phyloP scores from a whole-genome alignment of 768 basidiomycete species.

The Psilocybe cyanescens region DNA sequence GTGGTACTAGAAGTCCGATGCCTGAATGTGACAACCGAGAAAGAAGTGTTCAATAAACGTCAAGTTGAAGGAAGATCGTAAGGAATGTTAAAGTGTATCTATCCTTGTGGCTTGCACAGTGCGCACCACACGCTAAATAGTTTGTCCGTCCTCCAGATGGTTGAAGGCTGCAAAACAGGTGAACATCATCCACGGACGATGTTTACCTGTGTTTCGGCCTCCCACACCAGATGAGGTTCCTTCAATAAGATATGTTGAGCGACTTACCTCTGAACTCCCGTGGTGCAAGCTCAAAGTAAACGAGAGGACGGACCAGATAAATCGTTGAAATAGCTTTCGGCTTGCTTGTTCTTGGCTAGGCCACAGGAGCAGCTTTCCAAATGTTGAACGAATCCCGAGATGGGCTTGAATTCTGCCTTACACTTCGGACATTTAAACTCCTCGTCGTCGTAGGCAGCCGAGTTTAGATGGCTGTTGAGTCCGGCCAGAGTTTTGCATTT shows the following conservation, averaged over 20 bases:
- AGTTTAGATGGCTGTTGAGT: slow-evolving; percentile 42
- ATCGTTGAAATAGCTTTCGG: slow-evolving; percentile 26
- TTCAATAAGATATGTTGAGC: neutral
- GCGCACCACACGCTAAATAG: too few relatives aligned
- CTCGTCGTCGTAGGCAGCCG: slow-evolving; percentile 18
- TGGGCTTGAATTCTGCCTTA: slow-evolving; percentile 32
- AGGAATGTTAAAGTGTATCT: too few relatives aligned
- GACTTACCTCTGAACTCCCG: slow-evolving; percentile 4
- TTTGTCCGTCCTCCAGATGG: too few relatives aligned
- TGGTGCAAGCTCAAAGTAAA: too few relatives aligned
- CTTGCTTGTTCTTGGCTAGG: slow-evolving; percentile 32
- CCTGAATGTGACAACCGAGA: too few relatives aligned
- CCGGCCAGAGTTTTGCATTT: slow-evolving; percentile 30
- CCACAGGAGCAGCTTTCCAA: slow-evolving; percentile 36
- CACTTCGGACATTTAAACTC: slow-evolving; percentile 50
- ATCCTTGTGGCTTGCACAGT: too few relatives aligned
- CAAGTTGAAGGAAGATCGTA: too few relatives aligned
- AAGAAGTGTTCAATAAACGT: too few relatives aligned
- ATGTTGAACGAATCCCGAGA: slow-evolving; percentile 30
- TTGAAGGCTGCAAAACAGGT: slow-evolving; percentile 14
- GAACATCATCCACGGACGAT: slow-evolving; percentile 2
- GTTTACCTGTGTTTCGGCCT: slow-evolving; percentile 15
- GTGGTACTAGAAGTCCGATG: too few relatives aligned
- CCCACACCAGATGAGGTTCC: slow-evolving; percentile 8
- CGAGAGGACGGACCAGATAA: too few relatives aligned